Conservation (phyloP, 495 filamentous ascomycete species). For the Chaetomidium leptoderma region DNA sequence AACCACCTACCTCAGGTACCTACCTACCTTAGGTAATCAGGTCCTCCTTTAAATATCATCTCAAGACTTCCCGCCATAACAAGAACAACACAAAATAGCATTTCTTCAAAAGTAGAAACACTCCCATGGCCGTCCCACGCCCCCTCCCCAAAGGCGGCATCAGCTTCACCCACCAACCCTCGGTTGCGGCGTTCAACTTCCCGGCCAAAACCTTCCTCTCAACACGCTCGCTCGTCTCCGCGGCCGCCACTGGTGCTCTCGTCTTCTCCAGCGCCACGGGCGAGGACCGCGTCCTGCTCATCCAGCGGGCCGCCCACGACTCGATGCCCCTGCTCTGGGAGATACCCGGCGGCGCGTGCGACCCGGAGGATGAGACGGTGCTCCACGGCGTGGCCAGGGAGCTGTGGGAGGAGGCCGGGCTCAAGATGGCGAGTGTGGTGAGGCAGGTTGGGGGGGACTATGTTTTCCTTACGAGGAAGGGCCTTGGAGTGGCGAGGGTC, state of each 20-base stretch:
- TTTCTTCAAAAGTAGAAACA: too few relatives aligned
- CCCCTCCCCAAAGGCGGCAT: conserved; percentile 20
- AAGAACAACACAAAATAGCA: too few relatives aligned
- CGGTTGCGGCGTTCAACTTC: conserved; percentile 25
- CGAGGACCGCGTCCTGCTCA: conserved; percentile 39
- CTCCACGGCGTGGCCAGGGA: conserved; percentile 49
- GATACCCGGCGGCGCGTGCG: conserved; percentile 52
- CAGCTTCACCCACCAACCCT: conserved; percentile 26
- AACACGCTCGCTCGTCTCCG: conserved; percentile 21
- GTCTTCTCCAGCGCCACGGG: conserved; percentile 31
- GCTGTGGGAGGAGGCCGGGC: conserved; percentile 53
- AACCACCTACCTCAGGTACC: too few relatives aligned
- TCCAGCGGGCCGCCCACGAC: conserved; percentile 51
- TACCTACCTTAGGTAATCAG: too few relatives aligned
- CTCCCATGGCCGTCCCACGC: conserved; percentile 13
- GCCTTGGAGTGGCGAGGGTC: conserved; percentile 32
- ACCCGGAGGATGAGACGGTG: conserved; percentile 46
- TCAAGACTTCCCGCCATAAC: too few relatives aligned
- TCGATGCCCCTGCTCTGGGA: conserved; percentile 51
- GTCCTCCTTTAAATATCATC: too few relatives aligned
- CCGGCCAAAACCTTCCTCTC: conserved; percentile 25
- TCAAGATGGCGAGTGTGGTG: conserved; percentile 37
- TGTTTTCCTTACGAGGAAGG: conserved; percentile 39
- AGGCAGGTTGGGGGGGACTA: conserved; percentile 31
- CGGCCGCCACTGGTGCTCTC: conserved; percentile 34